phyloP scores from a whole-genome alignment of 768 basidiomycete species.

The Panellus pusillus region DNA sequence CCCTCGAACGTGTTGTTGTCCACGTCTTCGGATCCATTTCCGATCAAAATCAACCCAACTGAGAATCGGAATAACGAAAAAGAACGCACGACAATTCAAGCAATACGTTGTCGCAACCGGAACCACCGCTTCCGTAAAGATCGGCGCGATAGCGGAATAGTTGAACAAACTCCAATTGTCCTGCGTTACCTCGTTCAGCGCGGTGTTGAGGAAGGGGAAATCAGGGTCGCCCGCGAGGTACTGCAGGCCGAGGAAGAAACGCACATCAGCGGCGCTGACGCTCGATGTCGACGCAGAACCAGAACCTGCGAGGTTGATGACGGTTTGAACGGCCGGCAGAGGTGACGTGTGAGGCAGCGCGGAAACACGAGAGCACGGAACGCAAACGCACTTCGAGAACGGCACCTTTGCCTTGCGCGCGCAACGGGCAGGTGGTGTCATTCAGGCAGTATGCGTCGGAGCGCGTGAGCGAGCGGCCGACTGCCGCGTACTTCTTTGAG shows the following conservation, averaged over 20 bases:
- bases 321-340: constrained; percentile 2
- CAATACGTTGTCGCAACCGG: constrained; percentile 7
- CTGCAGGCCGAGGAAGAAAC: constrained; percentile 2
- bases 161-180: constrained; percentile 5
- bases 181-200: constrained; percentile 3
- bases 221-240: constrained; percentile 9
- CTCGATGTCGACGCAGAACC: neutral
- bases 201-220: constrained; percentile 1
- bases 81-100: constrained; percentile 4
- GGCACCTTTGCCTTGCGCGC: constrained; percentile 8
- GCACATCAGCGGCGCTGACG: constrained; percentile 4
- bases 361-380: neutral
- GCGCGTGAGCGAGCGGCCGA: constrained; percentile 9
- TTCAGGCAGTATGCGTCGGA: constrained; percentile 9
- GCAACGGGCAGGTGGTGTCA: constrained; percentile 4
- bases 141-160: neutral
- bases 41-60: neutral
- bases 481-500: neutral
- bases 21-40: neutral
- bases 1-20: constrained; percentile 14
- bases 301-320: neutral
- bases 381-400: constrained; percentile 4
- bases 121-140: neutral
- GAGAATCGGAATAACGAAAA: neutral
- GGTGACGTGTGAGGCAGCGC: neutral